Evolutionary conservation across 2,329 filamentous ascomycete genomes (phyloP).

Genomic region (Pestalotiopsis fici): DNA sequence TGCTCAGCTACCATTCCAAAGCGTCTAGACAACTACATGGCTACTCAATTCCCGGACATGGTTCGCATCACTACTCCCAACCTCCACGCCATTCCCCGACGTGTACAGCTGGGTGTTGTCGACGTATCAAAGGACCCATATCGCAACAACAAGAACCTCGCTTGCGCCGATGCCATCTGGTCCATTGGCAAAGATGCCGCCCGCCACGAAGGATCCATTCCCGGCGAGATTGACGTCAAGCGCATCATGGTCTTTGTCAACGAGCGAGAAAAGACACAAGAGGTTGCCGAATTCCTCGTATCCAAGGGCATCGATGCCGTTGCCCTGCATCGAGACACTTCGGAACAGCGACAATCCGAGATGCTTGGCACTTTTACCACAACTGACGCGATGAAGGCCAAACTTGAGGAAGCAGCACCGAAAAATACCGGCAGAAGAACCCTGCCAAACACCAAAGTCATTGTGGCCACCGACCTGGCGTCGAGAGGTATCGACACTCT

Average conservation of each 20-base stretch:
- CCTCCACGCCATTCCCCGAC: slow-evolving; percentile 90
- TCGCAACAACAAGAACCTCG: slow-evolving; percentile 86
- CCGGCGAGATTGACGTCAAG: slow-evolving; percentile 67
- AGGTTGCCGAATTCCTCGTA: slow-evolving; percentile 76
- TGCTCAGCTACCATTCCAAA: slow-evolving; percentile 96
- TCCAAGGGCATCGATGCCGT: slow-evolving; percentile 88
- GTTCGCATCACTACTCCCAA: slow-evolving; percentile 90
- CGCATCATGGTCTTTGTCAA: slow-evolving; percentile 96
- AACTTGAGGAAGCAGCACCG: neutral
- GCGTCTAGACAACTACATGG: slow-evolving; percentile 83
- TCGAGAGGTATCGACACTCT: slow-evolving; percentile 94
- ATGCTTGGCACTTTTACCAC: slow-evolving; percentile 75
- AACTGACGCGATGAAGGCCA: slow-evolving; percentile 37
- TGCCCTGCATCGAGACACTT: slow-evolving; percentile 82
- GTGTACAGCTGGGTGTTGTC: slow-evolving; percentile 90
- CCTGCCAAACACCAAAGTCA: slow-evolving; percentile 79
- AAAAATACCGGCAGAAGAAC: slow-evolving; percentile 39
- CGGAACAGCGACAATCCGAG: slow-evolving; percentile 75
- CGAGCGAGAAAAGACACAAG: slow-evolving; percentile 84
- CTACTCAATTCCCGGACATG: slow-evolving; percentile 79
- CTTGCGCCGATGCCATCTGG: slow-evolving; percentile 94
- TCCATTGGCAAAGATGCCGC: slow-evolving; percentile 79
- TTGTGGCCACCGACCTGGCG: slow-evolving; percentile 92
- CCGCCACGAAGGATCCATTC: slow-evolving; percentile 55
- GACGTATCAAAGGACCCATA: slow-evolving; percentile 93